Evolutionary conservation across 2,329 filamentous ascomycete species (phyloP), one percentile per base, ranked within the genome.

Genomic region (Teratosphaeria pseudoeucalypti): DNA sequence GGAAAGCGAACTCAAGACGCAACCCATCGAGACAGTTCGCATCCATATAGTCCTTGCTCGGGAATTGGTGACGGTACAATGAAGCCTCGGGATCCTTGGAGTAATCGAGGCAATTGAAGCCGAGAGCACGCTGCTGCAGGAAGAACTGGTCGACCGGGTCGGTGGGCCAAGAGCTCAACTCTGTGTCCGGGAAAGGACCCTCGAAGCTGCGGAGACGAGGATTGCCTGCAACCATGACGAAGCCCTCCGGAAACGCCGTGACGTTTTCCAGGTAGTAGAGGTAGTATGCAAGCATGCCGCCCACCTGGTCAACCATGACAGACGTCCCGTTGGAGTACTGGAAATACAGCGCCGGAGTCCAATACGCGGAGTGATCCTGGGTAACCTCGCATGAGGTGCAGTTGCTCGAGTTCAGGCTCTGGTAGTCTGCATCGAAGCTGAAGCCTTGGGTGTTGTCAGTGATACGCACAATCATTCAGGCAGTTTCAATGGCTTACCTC

Each of bases 101-200:
- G 71, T 96, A 96, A 82, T 97, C 86, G 62, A 99, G 77, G 75
- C 94, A 97, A 80, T 97, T 97, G 82, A 96, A 96, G 3, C 94
- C 92, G 32, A 96, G 68, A 10, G 92, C 90, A 62, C 92, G 90
- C 78, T 95, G 88, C 56, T 77, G 77, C 43, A 96, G 82, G 57
- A 85, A 82, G 16, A 75, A 73, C 77, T 95, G 91, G 11, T 86
- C 87, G 68, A 83, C 81, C 61, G 86, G 82, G 5, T 84, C 76
- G 1, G 72, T 75, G 4, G 74, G 70, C 92, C 92, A 96, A 27
- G 74, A 64, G 12, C 89, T 90, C 75, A 90, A 89, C 27, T 83
- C 81, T 47, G 83, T 78, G 66, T 84, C 83, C 2, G 86, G 86
- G 63, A 89, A 81, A 0, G 86, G 83, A 59, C 85, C 81, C 11